phyloP scores from a whole-genome alignment of 495 filamentous ascomycete species.

The Talaromyces borbonicus region DNA sequence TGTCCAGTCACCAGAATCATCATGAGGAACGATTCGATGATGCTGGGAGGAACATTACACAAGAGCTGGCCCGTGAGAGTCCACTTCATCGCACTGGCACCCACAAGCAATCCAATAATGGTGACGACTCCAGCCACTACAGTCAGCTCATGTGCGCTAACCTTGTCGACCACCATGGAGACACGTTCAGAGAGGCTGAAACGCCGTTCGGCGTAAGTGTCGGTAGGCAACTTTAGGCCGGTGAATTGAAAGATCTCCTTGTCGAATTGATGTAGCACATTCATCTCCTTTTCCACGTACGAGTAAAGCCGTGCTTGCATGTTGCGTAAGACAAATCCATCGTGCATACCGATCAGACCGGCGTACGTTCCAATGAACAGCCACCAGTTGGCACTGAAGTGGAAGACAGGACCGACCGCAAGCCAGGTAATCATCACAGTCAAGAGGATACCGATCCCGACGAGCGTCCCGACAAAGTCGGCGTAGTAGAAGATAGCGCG shows the following conservation, averaged over 20 bases:
- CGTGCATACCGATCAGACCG: constrained; percentile 27
- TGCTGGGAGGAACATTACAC: constrained; percentile 31
- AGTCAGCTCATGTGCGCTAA: constrained; percentile 18
- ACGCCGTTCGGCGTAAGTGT: background rate
- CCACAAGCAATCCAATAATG: constrained; percentile 18
- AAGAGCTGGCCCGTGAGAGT: constrained; percentile 27
- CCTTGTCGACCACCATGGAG: constrained; percentile 13
- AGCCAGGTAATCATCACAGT: constrained; percentile 21
- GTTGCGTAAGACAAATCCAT: constrained; percentile 30
- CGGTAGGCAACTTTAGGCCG: constrained; percentile 10
- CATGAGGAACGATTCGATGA: constrained; percentile 32
- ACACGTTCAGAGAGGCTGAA: constrained; percentile 13
- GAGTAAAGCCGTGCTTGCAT: constrained; percentile 21
- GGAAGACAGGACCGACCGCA: constrained; percentile 18
- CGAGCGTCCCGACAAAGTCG: constrained; percentile 25
- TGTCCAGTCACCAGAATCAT: constrained; percentile 29
- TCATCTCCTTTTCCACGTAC: constrained; percentile 20
- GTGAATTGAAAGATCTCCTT: constrained; percentile 15
- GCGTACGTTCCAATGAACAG: constrained; percentile 33
- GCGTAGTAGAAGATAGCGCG: constrained; percentile 25
- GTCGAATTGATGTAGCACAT: constrained; percentile 12
- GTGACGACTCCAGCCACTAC: constrained; percentile 16
- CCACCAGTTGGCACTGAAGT: constrained; percentile 29
- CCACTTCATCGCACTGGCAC: constrained; percentile 28
- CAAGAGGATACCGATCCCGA: constrained; percentile 22